Percentiles rank a stretch among this genome's conserved stretches.
Conservation (phyloP, 345 rosid species). For the Eutrema japonicum region DNA sequence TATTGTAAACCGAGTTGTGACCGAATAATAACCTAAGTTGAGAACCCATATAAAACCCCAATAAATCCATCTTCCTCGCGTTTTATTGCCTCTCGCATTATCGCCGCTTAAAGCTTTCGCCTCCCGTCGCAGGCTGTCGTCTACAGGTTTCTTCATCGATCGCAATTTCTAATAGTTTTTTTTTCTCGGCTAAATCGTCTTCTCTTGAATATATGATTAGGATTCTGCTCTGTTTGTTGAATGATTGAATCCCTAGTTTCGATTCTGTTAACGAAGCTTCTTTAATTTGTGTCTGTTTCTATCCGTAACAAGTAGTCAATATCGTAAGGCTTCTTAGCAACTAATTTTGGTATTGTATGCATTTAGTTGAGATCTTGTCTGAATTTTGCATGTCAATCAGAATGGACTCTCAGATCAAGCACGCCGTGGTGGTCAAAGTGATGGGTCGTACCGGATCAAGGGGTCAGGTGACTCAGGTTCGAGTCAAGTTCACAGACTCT, state of each 20-base stretch:
- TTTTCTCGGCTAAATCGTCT: background rate
- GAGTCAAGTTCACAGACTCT: conserved; percentile 67
- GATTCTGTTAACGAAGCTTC: no score
- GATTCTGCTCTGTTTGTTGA: background rate
- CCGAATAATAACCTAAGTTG: background rate
- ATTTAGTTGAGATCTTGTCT: background rate
- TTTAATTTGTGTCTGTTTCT: no score
- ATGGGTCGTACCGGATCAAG: conserved; percentile 93
- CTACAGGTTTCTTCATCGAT: conserved; percentile 26
- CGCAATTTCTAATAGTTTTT: background rate
- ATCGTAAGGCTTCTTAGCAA: no score
- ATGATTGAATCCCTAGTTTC: background rate
- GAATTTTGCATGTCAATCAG: conserved; percentile 37
- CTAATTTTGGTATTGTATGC: background rate
- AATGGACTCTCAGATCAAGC: conserved; percentile 80
- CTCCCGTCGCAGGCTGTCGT: background rate
- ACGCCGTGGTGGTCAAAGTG: conserved; percentile 81
- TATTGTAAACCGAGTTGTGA: background rate
- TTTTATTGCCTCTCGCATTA: background rate
- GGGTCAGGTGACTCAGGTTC: conserved; percentile 89
- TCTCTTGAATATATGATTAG: background rate
- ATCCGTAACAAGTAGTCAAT: no score
- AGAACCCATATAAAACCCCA: background rate
- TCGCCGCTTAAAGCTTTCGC: background rate
- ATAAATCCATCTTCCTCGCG: background rate